A percentile compares a stretch with the other conserved stretches of the same genome.
phyloP scores from a whole-genome alignment of 768 basidiomycete species.

The Kwoniella sp. region DNA sequence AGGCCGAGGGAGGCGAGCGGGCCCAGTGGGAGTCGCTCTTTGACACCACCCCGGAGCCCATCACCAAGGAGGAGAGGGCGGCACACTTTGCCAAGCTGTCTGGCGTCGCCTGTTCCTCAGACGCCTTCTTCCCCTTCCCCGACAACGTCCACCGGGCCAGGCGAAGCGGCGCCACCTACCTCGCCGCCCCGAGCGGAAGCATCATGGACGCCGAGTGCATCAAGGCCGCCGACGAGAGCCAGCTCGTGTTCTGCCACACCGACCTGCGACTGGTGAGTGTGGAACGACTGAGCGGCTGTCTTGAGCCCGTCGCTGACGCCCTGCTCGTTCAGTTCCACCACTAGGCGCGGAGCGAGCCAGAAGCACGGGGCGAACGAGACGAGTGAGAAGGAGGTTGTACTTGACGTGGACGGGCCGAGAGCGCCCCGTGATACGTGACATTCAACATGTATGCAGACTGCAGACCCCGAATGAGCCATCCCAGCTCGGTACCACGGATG shows the following conservation, averaged over 20 bases:
- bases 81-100: conserved; percentile 70
- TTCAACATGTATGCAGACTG: too few species aligned
- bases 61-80: conserved; percentile 67
- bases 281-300: too few species aligned
- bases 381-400: too few species aligned
- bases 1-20: conserved; percentile 81
- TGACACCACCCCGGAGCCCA: conserved; percentile 61
- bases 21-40: conserved; percentile 87
- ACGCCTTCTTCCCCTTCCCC: conserved; percentile 99
- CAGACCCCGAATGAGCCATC: too few species aligned
- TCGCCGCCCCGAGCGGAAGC: conserved; percentile 79
- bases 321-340: too few species aligned
- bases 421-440: too few species aligned
- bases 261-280: conserved; percentile 77
- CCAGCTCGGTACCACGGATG: too few species aligned
- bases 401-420: too few species aligned
- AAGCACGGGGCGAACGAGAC: too few species aligned
- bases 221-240: conserved; percentile 90
- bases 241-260: conserved; percentile 87
- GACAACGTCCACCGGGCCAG: conserved; percentile 93
- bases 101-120: conserved; percentile 87
- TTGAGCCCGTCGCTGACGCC: too few species aligned
- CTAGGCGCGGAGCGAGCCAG: too few species aligned
- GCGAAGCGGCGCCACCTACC: conserved; percentile 85
- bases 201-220: conserved; percentile 98